Evolutionary conservation across 169 alveolate species (phyloP), one percentile per base, ranked within the genome.

Genomic region (Plasmodium adleri): DNA sequence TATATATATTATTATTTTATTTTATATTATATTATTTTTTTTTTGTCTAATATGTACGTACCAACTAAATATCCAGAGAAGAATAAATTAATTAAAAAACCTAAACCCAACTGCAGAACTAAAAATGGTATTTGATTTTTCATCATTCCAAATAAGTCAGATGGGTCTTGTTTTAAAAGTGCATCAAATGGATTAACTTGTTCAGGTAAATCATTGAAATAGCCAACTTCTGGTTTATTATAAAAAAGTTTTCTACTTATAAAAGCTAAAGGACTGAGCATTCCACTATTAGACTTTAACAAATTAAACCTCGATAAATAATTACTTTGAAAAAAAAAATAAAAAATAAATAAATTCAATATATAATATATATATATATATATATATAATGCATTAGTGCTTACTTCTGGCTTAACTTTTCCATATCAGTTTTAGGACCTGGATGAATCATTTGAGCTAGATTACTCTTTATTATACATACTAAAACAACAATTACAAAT

Each of bases 51-150:
- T 15, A 13, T 39, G 56, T 47, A 72, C 93, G 12, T 52, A 88
- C 95, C 95, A n/a, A 95, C 96, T 52, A 92, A 58, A 49, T 93
- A 93, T 47, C 96, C 97, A 7, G 97, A 90, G 75, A 93, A 95
- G 28, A 95, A 88, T 45, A 88, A 75, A 66, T 91, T 93, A 66
- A 95, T 92, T 66, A 92, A 76, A 75, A 87, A 95, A 9, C 95
- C 97, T 88, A 93, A 89, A 10, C 96, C 97, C n/a, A 95, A 94
- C 71, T 95, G 95, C 15, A 94, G 63, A 24, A 95, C 59, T 68
- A 95, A 49, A 78, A 95, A 95, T 43, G 94, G 95, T 83, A 95
- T 88, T 80, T 95, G 97, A 9, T 70, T 73, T 75, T 95, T 95
- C 93, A 95, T 71, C 95, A 91, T 91, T 13, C 94, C 96, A 60